These are phyloP conservation scores for Pleurotus tuber-regium DNA, from an alignment of 768 basidiomycete genomes.

Conservation along the genomic window DNA sequence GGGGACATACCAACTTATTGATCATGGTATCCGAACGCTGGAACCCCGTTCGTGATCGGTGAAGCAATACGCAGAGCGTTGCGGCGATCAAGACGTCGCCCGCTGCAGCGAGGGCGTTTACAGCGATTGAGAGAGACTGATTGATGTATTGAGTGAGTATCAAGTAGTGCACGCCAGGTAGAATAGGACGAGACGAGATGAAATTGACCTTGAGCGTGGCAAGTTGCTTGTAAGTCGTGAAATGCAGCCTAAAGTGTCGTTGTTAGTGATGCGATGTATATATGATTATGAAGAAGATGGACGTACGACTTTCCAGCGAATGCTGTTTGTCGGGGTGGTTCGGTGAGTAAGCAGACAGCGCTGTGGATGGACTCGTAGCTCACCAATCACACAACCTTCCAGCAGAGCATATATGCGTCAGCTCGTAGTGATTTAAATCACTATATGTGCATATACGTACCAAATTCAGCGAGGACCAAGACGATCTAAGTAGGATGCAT, in stretches of 20 bases:
- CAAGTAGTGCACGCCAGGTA: no score
- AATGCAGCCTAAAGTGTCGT: slow-evolving; percentile 28
- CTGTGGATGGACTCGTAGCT: background rate
- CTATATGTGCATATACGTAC: slow-evolving; percentile 10
- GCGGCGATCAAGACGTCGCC: slow-evolving; percentile 49
- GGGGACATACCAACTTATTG: slow-evolving; percentile 37
- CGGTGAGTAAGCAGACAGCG: background rate
- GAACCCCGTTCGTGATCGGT: slow-evolving; percentile 50
- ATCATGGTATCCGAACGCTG: slow-evolving; percentile 52
- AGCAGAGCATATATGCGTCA: slow-evolving; percentile 21
- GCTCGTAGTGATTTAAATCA: slow-evolving; percentile 15
- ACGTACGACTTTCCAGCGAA: slow-evolving; percentile 43
- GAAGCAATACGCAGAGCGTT: slow-evolving; percentile 44
- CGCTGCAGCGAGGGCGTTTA: slow-evolving; percentile 48
- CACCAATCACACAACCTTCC: slow-evolving; percentile 22
- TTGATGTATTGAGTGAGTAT: no score
- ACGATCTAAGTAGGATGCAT: background rate
- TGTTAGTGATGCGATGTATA: background rate
- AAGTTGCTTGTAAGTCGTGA: slow-evolving; percentile 35
- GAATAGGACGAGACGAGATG: no score
- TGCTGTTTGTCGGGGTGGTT: slow-evolving; percentile 19
- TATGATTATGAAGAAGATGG: background rate
- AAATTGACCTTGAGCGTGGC: slow-evolving; percentile 35
- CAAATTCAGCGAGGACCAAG: slow-evolving; percentile 26
- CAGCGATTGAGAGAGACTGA: slow-evolving; percentile 45